Evolutionary conservation across 1,284 basidiomycete species (phyloP).

Genomic region (Fomitiporia mediterranea): DNA sequence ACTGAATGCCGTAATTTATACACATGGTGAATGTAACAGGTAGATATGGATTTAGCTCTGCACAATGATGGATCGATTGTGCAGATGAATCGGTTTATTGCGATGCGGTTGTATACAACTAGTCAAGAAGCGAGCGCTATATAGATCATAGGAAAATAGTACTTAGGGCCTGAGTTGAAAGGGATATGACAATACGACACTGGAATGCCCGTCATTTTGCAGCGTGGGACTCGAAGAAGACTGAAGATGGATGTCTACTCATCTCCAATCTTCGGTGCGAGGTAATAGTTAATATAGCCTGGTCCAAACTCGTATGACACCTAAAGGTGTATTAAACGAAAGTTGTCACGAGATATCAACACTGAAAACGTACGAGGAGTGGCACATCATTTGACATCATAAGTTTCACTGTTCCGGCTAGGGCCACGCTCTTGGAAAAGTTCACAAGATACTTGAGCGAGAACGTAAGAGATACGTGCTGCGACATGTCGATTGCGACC

Average conservation of each 20-base stretch:
- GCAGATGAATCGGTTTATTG: no score
- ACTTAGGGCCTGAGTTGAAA: no score
- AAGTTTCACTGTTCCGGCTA: conserved; percentile 71
- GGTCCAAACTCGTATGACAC: conserved; percentile 84
- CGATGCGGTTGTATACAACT: no score
- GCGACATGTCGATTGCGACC: conserved; percentile 83
- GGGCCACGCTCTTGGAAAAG: conserved; percentile 88
- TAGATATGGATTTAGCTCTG: no score
- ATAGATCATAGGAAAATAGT: no score
- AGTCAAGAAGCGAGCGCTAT: no score
- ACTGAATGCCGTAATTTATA: no score
- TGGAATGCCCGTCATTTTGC: background rate
- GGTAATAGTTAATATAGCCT: conserved; percentile 81
- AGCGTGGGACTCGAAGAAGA: background rate
- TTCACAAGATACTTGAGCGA: conserved; percentile 97
- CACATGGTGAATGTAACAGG: no score
- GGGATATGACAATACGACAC: background rate
- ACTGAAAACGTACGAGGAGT: conserved; percentile 58
- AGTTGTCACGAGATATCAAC: conserved; percentile 2
- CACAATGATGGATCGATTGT: no score
- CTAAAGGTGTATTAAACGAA: conserved; percentile 32
- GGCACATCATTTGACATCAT: conserved; percentile 93
- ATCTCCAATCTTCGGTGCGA: conserved; percentile 86
- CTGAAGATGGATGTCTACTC: conserved; percentile 39
- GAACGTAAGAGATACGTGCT: conserved; percentile 92